Conservation (phyloP, 2,329 filamentous ascomycete genomes). For the Aureobasidium subglaciale region DNA sequence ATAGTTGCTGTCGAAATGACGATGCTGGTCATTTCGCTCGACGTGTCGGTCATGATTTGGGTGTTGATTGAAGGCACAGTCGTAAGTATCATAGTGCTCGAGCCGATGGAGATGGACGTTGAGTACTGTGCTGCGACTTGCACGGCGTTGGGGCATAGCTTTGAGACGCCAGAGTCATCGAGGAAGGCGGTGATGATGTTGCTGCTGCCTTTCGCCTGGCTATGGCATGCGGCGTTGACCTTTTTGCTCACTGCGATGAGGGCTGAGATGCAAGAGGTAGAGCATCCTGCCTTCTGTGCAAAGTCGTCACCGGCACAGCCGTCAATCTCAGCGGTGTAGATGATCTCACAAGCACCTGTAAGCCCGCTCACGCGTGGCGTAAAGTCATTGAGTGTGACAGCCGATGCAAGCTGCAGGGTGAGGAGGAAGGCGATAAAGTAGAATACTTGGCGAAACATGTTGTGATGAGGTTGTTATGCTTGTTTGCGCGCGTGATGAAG, state of each 20-base stretch:
- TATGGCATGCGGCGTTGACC: no score
- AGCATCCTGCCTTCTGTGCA: slow-evolving; percentile 25
- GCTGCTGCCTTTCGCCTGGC: slow-evolving; percentile 31
- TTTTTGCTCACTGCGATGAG: slow-evolving; percentile 31
- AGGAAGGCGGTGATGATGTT: slow-evolving; percentile 37
- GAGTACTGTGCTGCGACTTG: slow-evolving; percentile 12
- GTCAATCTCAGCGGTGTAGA: slow-evolving; percentile 36
- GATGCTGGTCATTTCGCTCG: slow-evolving; percentile 5
- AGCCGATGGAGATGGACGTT: slow-evolving; percentile 14
- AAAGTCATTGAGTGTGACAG: slow-evolving; percentile 41
- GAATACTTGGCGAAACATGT: not conserved
- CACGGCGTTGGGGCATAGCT: slow-evolving; percentile 33
- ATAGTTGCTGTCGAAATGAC: slow-evolving; percentile 3
- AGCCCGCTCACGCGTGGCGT: slow-evolving; percentile 36
- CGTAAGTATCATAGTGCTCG: slow-evolving; percentile 9
- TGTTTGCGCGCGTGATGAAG: not conserved
- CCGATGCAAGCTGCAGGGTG: slow-evolving; percentile 17
- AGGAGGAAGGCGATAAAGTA: slow-evolving; percentile 14
- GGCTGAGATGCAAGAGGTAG: slow-evolving; percentile 33
- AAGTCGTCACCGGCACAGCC: slow-evolving; percentile 38
- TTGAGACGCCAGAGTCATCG: slow-evolving; percentile 30
- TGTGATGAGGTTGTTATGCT: not conserved
- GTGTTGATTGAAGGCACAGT: not conserved
- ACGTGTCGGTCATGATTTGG: slow-evolving; percentile 13
- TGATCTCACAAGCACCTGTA: slow-evolving; percentile 30